Evolutionary conservation across 2,329 filamentous ascomycete genomes (phyloP), one percentile per base, ranked within the genome.

Genomic region (Colletotrichum cuscutae): DNA sequence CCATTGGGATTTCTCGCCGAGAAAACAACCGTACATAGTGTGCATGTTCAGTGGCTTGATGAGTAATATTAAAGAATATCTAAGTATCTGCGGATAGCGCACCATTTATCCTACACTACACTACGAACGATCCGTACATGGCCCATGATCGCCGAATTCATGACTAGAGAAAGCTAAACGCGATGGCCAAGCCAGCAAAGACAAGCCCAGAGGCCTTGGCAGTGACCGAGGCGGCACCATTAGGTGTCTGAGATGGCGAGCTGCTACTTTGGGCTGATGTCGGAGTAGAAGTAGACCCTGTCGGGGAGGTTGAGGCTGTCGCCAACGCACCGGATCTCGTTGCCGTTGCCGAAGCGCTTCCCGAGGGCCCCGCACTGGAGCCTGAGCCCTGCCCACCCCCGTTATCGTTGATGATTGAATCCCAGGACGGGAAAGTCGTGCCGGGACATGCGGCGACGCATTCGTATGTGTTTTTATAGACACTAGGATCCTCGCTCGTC

Each of bases 401-500:
- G 35, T 57, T 54, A 52, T n/a, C 15, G 32, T 37, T 13, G 42
- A 56, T 26, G 26, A 69, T 4, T 3, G 53, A 69, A n/a, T 65
- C 53, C 60, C 53, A 69, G 2, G 60, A 32, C 26, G 67, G 67
- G 13, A 65, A 65, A 4, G 59, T 52, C 11, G 62, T 60, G n/a
- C 67, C 67, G 9, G 60, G 60, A 32, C 60, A 65, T 4, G 37
- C 54, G 26, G 67, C 52, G 2, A 58, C 46, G 53, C 67, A 69
- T 12, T 65, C 67, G 37, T 69, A 64, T n/a, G 66, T 69, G 60
- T 69, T 65, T 37, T 30, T 58, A 7, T 46, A 46, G 35, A 19
- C 26, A 37, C 6, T 28, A n/a, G 22, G 32, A 4, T 57, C 52
- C 37, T 57, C 28, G 24, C 56, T 52, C 13, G 59, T 64, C 28